phyloP scores from a whole-genome alignment of 352 stramenopile species.

The Phytophthora pini region DNA sequence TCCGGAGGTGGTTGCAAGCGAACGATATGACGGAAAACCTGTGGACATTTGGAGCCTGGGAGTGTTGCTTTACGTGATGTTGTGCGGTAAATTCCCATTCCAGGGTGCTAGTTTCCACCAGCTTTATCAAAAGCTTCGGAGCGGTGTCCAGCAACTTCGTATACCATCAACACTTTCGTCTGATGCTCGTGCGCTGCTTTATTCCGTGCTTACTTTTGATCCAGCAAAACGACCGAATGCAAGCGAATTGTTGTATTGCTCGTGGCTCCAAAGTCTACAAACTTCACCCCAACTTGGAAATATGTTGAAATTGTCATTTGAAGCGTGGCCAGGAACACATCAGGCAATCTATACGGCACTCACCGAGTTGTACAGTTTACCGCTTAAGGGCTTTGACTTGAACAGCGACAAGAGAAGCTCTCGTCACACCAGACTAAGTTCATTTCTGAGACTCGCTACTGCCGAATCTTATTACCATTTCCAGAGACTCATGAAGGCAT shows the following conservation, averaged over 20 bases:
- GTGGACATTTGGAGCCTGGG: slow-evolving; percentile 75
- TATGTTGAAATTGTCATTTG: slow-evolving; percentile 12
- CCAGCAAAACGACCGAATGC: slow-evolving; percentile 49
- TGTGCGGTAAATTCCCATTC: slow-evolving; percentile 71
- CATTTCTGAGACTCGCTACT: slow-evolving; percentile 24
- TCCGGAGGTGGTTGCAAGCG: slow-evolving; percentile 66
- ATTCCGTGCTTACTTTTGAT: slow-evolving; percentile 49
- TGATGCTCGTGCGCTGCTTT: slow-evolving; percentile 53
- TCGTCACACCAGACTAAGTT: slow-evolving; percentile 9
- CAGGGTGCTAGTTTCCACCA: slow-evolving; percentile 46
- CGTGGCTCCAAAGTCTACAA: slow-evolving; percentile 35
- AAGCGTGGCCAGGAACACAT: slow-evolving; percentile 10
- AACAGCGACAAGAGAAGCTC: neutral
- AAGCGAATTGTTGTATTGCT: slow-evolving; percentile 39
- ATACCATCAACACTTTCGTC: slow-evolving; percentile 41
- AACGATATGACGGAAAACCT: slow-evolving; percentile 61
- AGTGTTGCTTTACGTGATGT: slow-evolving; percentile 71
- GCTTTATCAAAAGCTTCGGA: slow-evolving; percentile 39
- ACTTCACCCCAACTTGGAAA: slow-evolving; percentile 1
- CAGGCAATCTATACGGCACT: slow-evolving; percentile 14
- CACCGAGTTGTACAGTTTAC: slow-evolving; percentile 24
- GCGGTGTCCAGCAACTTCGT: slow-evolving; percentile 30
- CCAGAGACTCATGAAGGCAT: neutral
- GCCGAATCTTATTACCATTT: slow-evolving; percentile 10
- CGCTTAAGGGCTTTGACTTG: slow-evolving; percentile 1